Evolutionary conservation across 73 alveolate species (phyloP).

Genomic region (Tetrahymena elliotti): DNA sequence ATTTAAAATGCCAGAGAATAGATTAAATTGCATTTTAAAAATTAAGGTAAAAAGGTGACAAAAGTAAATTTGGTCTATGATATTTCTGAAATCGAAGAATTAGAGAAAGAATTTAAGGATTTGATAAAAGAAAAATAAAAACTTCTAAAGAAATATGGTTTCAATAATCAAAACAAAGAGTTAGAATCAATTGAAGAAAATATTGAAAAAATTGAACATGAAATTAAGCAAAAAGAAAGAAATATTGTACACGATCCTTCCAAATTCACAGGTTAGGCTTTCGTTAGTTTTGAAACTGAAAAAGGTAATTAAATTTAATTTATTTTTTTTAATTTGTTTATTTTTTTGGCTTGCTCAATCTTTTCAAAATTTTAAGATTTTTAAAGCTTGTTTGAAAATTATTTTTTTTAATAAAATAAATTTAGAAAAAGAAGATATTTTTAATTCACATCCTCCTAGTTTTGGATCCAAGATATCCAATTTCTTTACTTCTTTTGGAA

Average conservation of each 20-base stretch:
- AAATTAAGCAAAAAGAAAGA: neutral
- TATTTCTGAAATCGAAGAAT: conserved; percentile 19
- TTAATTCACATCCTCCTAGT: neutral
- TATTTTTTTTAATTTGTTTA: too few relatives aligned
- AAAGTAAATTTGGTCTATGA: conserved; percentile 24
- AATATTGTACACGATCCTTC: neutral
- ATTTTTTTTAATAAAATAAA: conserved; percentile 3
- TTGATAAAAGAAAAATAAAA: conserved; percentile 27
- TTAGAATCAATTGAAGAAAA: neutral
- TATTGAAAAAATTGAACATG: neutral
- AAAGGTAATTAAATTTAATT: neutral
- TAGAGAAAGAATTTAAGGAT: conserved; percentile 17
- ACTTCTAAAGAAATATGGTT: neutral
- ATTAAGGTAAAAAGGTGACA: conserved; percentile 18
- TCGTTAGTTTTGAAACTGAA: neutral
- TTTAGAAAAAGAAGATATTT: conserved; percentile 18
- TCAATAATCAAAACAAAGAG: neutral
- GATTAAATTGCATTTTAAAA: neutral
- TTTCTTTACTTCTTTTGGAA: conserved; percentile 5
- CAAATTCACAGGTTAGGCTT: neutral
- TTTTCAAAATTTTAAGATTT: too few relatives aligned
- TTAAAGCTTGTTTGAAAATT: neutral
- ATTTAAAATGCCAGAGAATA: conserved; percentile 5
- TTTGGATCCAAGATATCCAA: conserved; percentile 5
- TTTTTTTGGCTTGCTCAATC: neutral